Conservation (phyloP, 176 grass and related monocot species). For the Eleusine indica region DNA sequence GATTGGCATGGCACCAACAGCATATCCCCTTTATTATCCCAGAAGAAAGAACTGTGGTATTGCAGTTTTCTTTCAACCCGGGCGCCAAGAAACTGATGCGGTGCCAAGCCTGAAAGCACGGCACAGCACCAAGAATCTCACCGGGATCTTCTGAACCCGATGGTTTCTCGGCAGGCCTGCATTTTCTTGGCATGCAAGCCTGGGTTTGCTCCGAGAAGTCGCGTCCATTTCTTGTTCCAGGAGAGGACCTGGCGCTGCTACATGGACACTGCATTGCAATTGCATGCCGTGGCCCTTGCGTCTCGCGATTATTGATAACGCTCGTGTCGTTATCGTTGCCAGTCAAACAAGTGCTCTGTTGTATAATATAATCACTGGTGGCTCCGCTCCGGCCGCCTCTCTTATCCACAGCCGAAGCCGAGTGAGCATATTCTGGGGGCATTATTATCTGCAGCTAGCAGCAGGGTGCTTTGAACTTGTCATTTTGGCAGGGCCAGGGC, state of each 20-base stretch:
- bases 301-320: neutral
- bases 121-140: constrained; percentile 42
- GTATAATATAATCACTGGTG: neutral
- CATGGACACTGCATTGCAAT: too few relatives aligned
- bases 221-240: neutral
- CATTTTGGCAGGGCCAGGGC: too few relatives aligned
- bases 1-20: too few relatives aligned
- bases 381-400: neutral
- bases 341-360: constrained; percentile 22
- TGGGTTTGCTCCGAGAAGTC: neutral
- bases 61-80: neutral
- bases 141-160: constrained; percentile 5
- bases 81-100: constrained; percentile 26
- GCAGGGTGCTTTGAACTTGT: too few relatives aligned
- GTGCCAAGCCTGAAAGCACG: constrained; percentile 4
- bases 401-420: too few relatives aligned
- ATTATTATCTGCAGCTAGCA: too few relatives aligned
- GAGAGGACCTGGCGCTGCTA: too few relatives aligned
- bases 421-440: too few relatives aligned
- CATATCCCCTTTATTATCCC: too few relatives aligned
- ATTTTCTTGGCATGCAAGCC: too few relatives aligned
- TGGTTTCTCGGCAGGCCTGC: constrained; percentile 33
- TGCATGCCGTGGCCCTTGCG: too few relatives aligned
- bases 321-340: constrained; percentile 23
- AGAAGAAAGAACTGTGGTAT: too few relatives aligned